These are phyloP conservation scores for Anaeramoeba flamelloides DNA, from an alignment of 78 protist species.

Conservation along the genomic window DNA sequence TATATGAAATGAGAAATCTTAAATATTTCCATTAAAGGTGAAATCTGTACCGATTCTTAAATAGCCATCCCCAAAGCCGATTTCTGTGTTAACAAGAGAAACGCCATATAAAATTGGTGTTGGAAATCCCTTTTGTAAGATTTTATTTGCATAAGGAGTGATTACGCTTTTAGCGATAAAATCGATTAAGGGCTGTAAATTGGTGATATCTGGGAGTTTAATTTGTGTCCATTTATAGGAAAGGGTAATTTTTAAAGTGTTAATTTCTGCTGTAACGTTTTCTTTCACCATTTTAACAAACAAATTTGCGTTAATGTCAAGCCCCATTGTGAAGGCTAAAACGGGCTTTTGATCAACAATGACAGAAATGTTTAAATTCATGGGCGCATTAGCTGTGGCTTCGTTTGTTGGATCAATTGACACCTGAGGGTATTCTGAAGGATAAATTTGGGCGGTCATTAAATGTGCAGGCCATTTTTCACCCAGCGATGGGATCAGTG, in stretches of 20 bases:
- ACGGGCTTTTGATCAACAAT: neutral
- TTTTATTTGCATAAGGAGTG: neutral
- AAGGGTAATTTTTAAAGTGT: neutral
- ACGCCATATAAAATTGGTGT: neutral
- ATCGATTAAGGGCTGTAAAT: neutral
- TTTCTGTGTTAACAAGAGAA: neutral
- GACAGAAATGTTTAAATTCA: neutral
- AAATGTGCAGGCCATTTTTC: neutral
- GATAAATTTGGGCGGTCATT: neutral
- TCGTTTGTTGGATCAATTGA: neutral
- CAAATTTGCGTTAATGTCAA: neutral
- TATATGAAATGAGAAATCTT: too few species aligned
- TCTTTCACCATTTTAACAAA: neutral
- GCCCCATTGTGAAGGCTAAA: neutral
- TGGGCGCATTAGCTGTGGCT: neutral
- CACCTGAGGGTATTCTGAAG: neutral
- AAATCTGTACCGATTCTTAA: neutral
- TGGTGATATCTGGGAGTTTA: neutral
- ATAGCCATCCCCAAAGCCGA: neutral
- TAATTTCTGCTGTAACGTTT: neutral
- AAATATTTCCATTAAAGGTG: too few species aligned
- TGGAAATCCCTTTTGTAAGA: neutral
- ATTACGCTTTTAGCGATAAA: neutral
- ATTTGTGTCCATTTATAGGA: neutral
- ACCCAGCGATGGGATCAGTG: neutral